Evolutionary conservation across 208 protist species (phyloP).

Genomic region (Trypanosoma brucei): DNA sequence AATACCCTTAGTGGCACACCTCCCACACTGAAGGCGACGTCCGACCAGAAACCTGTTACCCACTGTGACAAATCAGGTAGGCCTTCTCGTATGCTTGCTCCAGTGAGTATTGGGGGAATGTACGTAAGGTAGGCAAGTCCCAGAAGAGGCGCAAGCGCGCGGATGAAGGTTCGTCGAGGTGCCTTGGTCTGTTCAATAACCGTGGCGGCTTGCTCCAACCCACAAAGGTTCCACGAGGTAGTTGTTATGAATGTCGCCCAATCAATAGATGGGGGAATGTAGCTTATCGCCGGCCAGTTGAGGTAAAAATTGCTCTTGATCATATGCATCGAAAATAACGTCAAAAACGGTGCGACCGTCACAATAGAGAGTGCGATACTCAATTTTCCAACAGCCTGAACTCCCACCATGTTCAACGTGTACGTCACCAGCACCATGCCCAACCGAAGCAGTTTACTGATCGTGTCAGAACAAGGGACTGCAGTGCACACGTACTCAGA

Average conservation of each 20-base stretch:
- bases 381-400: constrained; percentile 53
- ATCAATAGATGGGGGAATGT: constrained; percentile 47
- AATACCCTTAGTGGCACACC: constrained; percentile 43
- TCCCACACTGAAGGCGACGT: constrained; percentile 44
- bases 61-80: constrained; percentile 50
- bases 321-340: constrained; percentile 58
- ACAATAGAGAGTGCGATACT: constrained; percentile 55
- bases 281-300: constrained; percentile 66
- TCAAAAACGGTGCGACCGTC: constrained; percentile 55
- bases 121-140: constrained; percentile 67
- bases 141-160: constrained; percentile 56
- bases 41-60: constrained; percentile 67
- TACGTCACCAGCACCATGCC: constrained; percentile 52
- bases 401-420: constrained; percentile 58
- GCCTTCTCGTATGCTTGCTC: constrained; percentile 44
- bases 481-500: constrained; percentile 72
- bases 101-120: constrained; percentile 64
- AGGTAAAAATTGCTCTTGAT: constrained; percentile 54
- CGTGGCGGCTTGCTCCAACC: constrained; percentile 67
- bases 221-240: constrained; percentile 80
- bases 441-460: constrained; percentile 28
- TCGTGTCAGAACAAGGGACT: constrained; percentile 26
- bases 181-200: constrained; percentile 65
- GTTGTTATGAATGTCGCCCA: constrained; percentile 74
- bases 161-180: constrained; percentile 60